phyloP scores from a whole-genome alignment of 495 filamentous ascomycete species.

The Penicillium paradoxum region DNA sequence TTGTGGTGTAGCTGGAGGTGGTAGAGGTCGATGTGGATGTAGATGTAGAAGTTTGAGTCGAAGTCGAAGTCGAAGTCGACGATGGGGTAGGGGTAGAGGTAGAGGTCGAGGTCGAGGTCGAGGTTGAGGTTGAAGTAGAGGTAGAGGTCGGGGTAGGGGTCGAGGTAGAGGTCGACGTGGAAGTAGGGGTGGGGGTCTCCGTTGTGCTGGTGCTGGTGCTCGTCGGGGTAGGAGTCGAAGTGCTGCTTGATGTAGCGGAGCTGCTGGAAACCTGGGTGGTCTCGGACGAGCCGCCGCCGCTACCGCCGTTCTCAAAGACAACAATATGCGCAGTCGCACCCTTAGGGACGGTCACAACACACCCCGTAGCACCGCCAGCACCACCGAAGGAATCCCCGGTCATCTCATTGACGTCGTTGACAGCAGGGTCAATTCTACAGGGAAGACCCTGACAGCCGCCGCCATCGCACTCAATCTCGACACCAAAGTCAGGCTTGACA shows the following conservation, averaged over 20 bases:
- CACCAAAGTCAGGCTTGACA: slow-evolving; percentile 58
- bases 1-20: slow-evolving; percentile 15
- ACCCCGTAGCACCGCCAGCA: slow-evolving; percentile 68
- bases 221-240: slow-evolving; percentile 14
- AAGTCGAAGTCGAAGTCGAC: slow-evolving; percentile 16
- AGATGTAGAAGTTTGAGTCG: slow-evolving; percentile 16
- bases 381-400: slow-evolving; percentile 48
- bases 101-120: slow-evolving; percentile 15
- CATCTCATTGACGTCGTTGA: slow-evolving; percentile 58
- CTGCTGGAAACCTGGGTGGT: slow-evolving; percentile 13
- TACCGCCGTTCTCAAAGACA: slow-evolving; percentile 47
- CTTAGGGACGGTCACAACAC: slow-evolving; percentile 71
- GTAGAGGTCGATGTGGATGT: slow-evolving; percentile 13
- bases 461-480: slow-evolving; percentile 66
- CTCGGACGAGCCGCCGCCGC: slow-evolving; percentile 16
- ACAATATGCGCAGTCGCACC: slow-evolving; percentile 65
- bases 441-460: slow-evolving; percentile 67
- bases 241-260: slow-evolving; percentile 18
- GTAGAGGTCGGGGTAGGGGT: slow-evolving; percentile 9
- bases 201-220: too few species aligned
- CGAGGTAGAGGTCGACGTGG: slow-evolving; percentile 18
- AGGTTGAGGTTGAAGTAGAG: slow-evolving; percentile 15
- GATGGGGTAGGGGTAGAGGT: slow-evolving; percentile 14
- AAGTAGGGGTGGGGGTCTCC: slow-evolving; percentile 17
- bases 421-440: slow-evolving; percentile 65